These are phyloP conservation scores for Fusarium cicatricum DNA, from an alignment of 2,329 filamentous ascomycete genomes.

Conservation along the genomic window DNA sequence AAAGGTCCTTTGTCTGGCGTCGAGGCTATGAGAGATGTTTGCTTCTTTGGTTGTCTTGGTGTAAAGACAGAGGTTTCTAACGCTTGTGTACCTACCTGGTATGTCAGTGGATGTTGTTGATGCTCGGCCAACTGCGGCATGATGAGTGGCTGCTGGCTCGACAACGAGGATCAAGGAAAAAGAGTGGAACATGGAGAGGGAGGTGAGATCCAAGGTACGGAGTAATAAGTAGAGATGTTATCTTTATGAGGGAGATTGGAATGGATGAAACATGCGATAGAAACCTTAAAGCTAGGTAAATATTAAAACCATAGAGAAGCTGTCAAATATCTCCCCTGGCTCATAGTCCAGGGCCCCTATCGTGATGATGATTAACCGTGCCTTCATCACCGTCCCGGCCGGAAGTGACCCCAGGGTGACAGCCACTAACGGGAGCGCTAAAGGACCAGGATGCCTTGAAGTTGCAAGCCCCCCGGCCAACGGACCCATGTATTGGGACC, in stretches of 20 bases:
- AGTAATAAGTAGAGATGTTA: not conserved
- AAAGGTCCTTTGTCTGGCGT: constrained; percentile 6
- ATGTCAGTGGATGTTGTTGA: constrained; percentile 7
- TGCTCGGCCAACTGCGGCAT: constrained; percentile 23
- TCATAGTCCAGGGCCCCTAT: not conserved
- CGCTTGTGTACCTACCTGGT: too few relatives aligned
- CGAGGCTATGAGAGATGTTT: constrained; percentile 12
- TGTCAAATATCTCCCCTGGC: not conserved
- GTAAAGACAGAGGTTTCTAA: not conserved
- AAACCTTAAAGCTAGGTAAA: too few relatives aligned
- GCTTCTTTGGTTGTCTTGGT: constrained; percentile 19
- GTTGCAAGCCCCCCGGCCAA: constrained; percentile 32
- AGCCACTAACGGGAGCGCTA: constrained; percentile 34
- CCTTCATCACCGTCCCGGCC: constrained; percentile 34
- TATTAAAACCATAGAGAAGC: too few relatives aligned
- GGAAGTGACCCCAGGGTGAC: constrained; percentile 33
- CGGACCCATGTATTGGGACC: constrained; percentile 30
- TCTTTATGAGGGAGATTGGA: not conserved
- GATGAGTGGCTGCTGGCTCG: constrained; percentile 25
- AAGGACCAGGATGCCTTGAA: constrained; percentile 21
- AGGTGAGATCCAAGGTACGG: not conserved
- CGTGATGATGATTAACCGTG: constrained; percentile 26
- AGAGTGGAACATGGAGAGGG: not conserved
- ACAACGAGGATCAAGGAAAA: constrained; percentile 19
- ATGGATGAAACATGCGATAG: not conserved